Base-by-base conservation (phyloP, 2,329 filamentous ascomycete genomes). In the Incumbomyces lentus region DNA sequence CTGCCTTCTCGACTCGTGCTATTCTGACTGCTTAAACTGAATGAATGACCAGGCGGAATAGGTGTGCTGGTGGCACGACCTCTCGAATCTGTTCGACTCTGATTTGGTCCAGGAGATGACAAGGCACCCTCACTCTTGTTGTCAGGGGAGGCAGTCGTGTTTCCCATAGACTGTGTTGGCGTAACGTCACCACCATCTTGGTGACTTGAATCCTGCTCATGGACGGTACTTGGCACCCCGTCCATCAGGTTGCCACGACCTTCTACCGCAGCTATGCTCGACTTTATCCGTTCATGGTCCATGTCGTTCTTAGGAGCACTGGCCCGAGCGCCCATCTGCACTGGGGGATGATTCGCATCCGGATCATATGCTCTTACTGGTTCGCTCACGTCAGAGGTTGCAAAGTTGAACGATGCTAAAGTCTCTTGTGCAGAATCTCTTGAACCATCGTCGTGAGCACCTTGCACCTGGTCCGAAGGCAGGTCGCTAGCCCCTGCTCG, bases 1-100 rank as follows among this genome's bases (percentile, higher is more conserved):
- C 50, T 55, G 38, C 52, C 52, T 36, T 52, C 53, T 30, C 43
- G 47, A 40, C 53, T 55, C 11, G 51, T 53, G 14, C 49, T 49
- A 36, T 52, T 52, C 22, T 54, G 45, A 47, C 55, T 57, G 14
- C 50, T 53, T 44, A 55, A 33, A 42, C 55, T 55, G 45, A 49
- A 57, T 35, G 50, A 49, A 13, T 49, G 50, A 22, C 36, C 44
- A 32, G 53, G 34, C 31, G 40, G 37, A 22, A 42, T 33, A 32
- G 55, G 53, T 29, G 52, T 46, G 46, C 51, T 55, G 17, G 46
- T 47, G 13, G 52, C 50, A 46, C 55, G 53, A 37, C 49, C 49
- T 34, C 49, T 46, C 40, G 47, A 13, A 11, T 6, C 51, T 11
- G 47, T 49, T 30, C 53, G 51, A 34, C 52, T 54, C 17, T 51